Evolutionary conservation across 148 eudicot species (phyloP).

Genomic region (Simmondsia chinensis): DNA sequence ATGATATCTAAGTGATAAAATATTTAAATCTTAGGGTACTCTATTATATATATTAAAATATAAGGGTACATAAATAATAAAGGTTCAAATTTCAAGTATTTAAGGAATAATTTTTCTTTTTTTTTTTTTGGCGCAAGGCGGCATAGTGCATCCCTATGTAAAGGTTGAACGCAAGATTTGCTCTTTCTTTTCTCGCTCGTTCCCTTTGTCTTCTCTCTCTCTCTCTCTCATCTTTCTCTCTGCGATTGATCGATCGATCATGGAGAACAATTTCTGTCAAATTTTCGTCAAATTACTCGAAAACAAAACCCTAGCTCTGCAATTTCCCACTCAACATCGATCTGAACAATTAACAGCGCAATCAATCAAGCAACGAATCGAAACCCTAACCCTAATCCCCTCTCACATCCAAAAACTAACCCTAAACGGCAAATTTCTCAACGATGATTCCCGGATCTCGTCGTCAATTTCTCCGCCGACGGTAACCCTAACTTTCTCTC

Average conservation of each 20-base stretch:
- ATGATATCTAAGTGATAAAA: no score
- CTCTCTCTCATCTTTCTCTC: not conserved
- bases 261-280: constrained; percentile 25
- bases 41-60: no score
- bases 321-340: constrained; percentile 33
- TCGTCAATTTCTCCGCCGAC: constrained; percentile 22
- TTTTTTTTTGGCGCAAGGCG: no score
- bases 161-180: no score
- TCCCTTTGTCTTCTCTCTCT: no score
- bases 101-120: no score
- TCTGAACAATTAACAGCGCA: constrained; percentile 20
- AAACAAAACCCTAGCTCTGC: constrained; percentile 50
- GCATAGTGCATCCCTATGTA: no score
- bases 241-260: constrained; percentile 1
- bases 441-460: constrained; percentile 13
- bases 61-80: no score
- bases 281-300: constrained; percentile 38
- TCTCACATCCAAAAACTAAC: constrained; percentile 36
- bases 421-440: constrained; percentile 34
- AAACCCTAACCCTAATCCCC: constrained; percentile 46
- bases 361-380: constrained; percentile 34
- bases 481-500: constrained; percentile 38
- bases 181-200: no score
- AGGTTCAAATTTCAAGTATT: no score
- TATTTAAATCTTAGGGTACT: no score